phyloP scores from a whole-genome alignment of 2,329 filamentous ascomycete species.

The Trichoderma citrinoviride region DNA sequence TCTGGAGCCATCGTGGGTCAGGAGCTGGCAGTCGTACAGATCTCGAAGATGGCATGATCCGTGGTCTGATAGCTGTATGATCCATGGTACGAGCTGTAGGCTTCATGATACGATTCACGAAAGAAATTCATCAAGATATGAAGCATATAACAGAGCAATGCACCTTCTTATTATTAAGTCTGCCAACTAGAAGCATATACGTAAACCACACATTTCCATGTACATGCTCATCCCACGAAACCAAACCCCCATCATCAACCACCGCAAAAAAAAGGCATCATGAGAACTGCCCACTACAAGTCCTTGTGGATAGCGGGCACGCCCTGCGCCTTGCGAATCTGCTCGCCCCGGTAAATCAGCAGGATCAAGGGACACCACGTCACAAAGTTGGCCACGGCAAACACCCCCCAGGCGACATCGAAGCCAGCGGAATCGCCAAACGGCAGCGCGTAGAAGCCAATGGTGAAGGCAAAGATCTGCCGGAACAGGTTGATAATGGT shows the following conservation, averaged over 20 bases:
- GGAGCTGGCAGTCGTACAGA: not conserved
- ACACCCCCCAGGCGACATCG: slow-evolving; percentile 10
- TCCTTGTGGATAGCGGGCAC: slow-evolving; percentile 11
- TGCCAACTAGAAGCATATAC: not conserved
- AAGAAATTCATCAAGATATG: not conserved
- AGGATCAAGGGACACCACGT: slow-evolving; percentile 1
- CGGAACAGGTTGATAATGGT: slow-evolving; percentile 15
- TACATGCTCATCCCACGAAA: not conserved
- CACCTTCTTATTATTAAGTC: slow-evolving; percentile 1
- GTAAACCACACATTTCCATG: not conserved
- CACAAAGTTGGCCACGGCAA: slow-evolving; percentile 10
- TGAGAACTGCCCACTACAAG: not conserved
- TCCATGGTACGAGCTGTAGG: not conserved
- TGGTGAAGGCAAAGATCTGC: slow-evolving; percentile 13
- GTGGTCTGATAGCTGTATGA: not conserved
- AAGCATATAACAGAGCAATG: not conserved
- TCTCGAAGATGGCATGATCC: not conserved
- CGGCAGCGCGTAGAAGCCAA: slow-evolving; percentile 12
- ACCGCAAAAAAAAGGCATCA: too few species aligned
- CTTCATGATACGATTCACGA: not conserved
- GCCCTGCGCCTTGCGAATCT: slow-evolving; percentile 7
- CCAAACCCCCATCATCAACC: too few species aligned
- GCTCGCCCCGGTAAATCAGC: not conserved
- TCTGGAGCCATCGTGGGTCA: not conserved
- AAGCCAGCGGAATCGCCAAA: slow-evolving; percentile 3